A percentile compares a stretch with the other conserved stretches of the same genome.
Conservation (phyloP, 805 yeast genomes). For the Ogataea trehalophila region DNA sequence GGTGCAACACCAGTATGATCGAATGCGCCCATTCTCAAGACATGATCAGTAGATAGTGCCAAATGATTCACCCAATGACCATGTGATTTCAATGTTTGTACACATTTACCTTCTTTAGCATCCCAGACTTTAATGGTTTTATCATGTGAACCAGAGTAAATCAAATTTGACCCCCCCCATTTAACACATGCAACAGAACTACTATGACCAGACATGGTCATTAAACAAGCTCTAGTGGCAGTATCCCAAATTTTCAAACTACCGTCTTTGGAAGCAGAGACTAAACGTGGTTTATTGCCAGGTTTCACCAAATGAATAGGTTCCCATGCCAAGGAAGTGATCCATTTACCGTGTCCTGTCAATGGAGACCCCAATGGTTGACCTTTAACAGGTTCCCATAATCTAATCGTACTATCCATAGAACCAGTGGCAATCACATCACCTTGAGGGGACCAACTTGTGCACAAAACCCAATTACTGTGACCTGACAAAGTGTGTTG, state of each 20-base stretch:
- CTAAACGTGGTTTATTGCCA: slow-evolving; percentile 66
- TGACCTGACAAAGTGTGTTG: slow-evolving; percentile 78
- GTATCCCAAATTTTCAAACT: slow-evolving; percentile 89
- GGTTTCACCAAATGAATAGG: slow-evolving; percentile 76
- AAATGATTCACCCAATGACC: slow-evolving; percentile 98
- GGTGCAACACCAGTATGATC: slow-evolving; percentile 60
- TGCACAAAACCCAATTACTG: slow-evolving; percentile 89
- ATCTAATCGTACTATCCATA: slow-evolving; percentile 83
- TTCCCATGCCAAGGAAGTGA: slow-evolving; percentile 89
- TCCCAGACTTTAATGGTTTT: slow-evolving; percentile 94
- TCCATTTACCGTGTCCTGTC: slow-evolving; percentile 84
- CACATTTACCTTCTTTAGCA: slow-evolving; percentile 66
- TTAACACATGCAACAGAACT: slow-evolving; percentile 91
- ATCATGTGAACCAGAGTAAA: slow-evolving; percentile 91
- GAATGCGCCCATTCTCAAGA: slow-evolving; percentile 79
- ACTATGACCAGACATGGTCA: slow-evolving; percentile 82
- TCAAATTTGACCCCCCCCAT: slow-evolving; percentile 87
- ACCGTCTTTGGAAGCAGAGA: slow-evolving; percentile 88
- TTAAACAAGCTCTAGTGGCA: slow-evolving; percentile 55
- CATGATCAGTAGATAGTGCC: slow-evolving; percentile 87
- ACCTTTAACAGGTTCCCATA: slow-evolving; percentile 83
- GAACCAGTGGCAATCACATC: slow-evolving; percentile 90
- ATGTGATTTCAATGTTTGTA: slow-evolving; percentile 78
- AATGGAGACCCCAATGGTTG: slow-evolving; percentile 67
- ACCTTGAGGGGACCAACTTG: slow-evolving; percentile 89